Evolutionary conservation across 495 filamentous ascomycete genomes (phyloP).

Genomic region (Tuber umbilicatum): DNA sequence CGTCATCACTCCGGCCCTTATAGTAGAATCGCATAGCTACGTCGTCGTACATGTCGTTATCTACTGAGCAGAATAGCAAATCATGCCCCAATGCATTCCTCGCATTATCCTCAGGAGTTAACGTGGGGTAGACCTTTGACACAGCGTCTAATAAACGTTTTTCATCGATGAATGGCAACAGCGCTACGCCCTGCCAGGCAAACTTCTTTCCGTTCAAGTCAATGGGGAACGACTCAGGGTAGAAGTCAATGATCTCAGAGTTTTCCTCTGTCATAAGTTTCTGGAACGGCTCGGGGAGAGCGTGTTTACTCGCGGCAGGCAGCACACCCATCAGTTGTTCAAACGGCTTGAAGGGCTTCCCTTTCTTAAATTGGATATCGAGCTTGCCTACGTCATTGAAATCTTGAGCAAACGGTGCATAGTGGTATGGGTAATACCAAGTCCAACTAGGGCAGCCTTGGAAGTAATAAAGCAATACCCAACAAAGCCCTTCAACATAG

Average conservation of each 20-base stretch:
- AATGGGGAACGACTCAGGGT: conserved; percentile 85
- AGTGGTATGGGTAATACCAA: conserved; percentile 98
- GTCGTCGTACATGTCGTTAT: conserved; percentile 73
- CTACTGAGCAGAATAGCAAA: conserved; percentile 72
- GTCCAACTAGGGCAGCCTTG: conserved; percentile 97
- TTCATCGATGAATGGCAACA: conserved; percentile 95
- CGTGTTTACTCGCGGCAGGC: conserved; percentile 83
- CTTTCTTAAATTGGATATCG: conserved; percentile 75
- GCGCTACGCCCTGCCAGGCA: conserved; percentile 90
- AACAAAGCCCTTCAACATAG: conserved; percentile 95
- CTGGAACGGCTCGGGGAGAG: conserved; percentile 81
- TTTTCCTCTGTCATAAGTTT: conserved; percentile 76
- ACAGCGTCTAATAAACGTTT: conserved; percentile 76
- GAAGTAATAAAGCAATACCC: conserved; percentile 97
- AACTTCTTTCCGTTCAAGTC: conserved; percentile 98
- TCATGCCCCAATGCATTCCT: conserved; percentile 79
- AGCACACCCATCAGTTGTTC: conserved; percentile 99
- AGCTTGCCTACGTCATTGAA: conserved; percentile 79
- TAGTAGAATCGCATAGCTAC: conserved; percentile 79
- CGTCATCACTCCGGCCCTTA: conserved; percentile 62
- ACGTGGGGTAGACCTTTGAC: conserved; percentile 68
- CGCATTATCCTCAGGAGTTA: conserved; percentile 67
- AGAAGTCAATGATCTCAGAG: conserved; percentile 94
- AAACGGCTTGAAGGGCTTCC: conserved; percentile 79
- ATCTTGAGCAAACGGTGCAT: conserved; percentile 93